phyloP scores from a whole-genome alignment of 2,329 filamentous ascomycete genomes.

The Fusarium sublunatum region DNA sequence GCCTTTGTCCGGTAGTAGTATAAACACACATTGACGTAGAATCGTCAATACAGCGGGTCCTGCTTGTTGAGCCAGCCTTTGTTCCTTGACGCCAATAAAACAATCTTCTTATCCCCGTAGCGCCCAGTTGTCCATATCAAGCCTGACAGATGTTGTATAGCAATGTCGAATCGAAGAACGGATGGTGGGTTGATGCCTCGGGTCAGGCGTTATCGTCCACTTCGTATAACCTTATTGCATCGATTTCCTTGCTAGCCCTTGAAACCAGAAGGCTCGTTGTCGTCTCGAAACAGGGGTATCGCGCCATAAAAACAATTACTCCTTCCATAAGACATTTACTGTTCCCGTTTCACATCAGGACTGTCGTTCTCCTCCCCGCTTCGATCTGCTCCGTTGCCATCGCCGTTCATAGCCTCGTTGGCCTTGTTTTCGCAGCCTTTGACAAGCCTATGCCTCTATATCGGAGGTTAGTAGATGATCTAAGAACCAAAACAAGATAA shows the following conservation, averaged over 20 bases:
- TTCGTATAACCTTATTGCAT: not conserved
- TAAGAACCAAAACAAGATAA: not conserved
- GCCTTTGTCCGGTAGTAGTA: conserved; percentile 23
- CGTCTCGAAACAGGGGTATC: conserved; percentile 29
- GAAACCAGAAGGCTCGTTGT: conserved; percentile 13
- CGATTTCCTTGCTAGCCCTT: conserved; percentile 3
- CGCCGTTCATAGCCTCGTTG: conserved; percentile 42
- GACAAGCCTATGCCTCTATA: conserved; percentile 70
- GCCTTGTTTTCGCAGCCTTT: conserved; percentile 67
- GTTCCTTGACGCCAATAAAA: conserved; percentile 39
- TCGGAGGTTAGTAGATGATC: conserved; percentile 28
- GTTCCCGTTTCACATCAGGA: conserved; percentile 41
- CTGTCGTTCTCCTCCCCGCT: conserved; percentile 43
- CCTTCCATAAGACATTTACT: conserved; percentile 20
- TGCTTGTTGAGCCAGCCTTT: conserved; percentile 4
- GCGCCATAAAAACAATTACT: conserved; percentile 15
- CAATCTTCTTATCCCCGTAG: conserved; percentile 28
- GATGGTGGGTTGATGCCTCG: conserved; percentile 7
- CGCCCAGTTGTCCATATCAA: conserved; percentile 33
- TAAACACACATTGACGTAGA: conserved; percentile 18
- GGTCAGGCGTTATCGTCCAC: conserved; percentile 6
- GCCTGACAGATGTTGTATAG: conserved; percentile 28
- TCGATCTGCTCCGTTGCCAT: conserved; percentile 38
- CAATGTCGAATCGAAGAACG: conserved; percentile 13
- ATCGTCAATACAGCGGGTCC: not conserved